Conservation (phyloP, 2,329 filamentous ascomycete species). For the Colletotrichum eremochloae region DNA sequence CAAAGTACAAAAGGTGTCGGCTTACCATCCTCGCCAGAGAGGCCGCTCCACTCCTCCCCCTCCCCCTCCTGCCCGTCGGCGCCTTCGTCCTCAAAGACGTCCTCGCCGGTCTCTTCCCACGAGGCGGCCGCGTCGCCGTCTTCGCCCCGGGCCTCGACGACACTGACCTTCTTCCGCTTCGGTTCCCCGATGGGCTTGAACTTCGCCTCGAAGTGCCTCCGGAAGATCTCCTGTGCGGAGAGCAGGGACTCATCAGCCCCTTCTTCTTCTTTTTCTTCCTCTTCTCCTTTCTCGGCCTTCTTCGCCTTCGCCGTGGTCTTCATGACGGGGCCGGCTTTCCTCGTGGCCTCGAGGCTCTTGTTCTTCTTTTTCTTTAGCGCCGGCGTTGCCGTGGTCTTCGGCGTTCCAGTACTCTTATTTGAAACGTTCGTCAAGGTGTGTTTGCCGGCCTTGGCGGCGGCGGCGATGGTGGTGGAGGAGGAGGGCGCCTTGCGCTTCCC, state of each 20-base stretch:
- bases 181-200: constrained; percentile 77
- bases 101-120: constrained; percentile 48
- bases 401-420: constrained; percentile 6
- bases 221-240: constrained; percentile 78
- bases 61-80: constrained; percentile 51
- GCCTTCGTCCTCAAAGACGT: constrained; percentile 43
- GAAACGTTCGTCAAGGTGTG: neutral
- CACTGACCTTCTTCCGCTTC: constrained; percentile 36
- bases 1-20: constrained; percentile 10
- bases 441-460: neutral
- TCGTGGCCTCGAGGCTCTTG: neutral
- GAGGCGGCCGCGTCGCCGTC: constrained; percentile 44
- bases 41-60: constrained; percentile 72
- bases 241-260: constrained; percentile 57
- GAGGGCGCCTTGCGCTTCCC: constrained; percentile 43
- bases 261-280: neutral
- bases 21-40: constrained; percentile 64
- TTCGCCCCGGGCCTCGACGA: constrained; percentile 45
- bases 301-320: neutral
- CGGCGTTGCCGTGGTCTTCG: neutral
- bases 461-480: neutral
- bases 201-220: constrained; percentile 87
- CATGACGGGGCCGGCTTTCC: neutral
- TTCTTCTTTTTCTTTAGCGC: constrained; percentile 9
- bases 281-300: neutral